Evolutionary conservation across 2,329 filamentous ascomycete genomes (phyloP).

Genomic region (Pestalotiopsis sp.): DNA sequence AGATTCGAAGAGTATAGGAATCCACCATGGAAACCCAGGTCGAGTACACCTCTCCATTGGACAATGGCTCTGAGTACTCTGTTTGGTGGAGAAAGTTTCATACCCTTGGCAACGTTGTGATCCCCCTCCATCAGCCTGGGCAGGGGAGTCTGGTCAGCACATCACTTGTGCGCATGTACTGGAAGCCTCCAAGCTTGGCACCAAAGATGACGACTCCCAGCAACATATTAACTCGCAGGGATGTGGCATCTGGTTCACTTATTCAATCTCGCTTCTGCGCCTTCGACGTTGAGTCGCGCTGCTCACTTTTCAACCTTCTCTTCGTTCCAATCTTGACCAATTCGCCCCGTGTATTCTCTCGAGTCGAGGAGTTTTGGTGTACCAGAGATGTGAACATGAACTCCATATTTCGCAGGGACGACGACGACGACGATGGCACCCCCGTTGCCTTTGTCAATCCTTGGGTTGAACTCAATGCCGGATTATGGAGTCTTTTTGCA

Average conservation of each 20-base stretch:
- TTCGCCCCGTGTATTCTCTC: neutral
- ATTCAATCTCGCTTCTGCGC: constrained; percentile 7
- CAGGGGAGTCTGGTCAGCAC: neutral
- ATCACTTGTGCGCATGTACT: neutral
- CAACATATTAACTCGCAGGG: constrained; percentile 7
- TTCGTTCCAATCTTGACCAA: neutral
- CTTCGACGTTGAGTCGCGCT: neutral
- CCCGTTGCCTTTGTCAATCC: constrained; percentile 6
- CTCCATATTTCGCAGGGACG: constrained; percentile 5
- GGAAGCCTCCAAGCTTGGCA: constrained; percentile 4
- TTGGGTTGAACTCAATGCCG: constrained; percentile 10
- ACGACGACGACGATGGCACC: constrained; percentile 4
- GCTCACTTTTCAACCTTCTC: neutral
- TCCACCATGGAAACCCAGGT: neutral
- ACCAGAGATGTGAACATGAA: constrained; percentile 12
- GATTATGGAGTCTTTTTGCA: constrained; percentile 33
- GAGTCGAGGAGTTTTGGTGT: constrained; percentile 1
- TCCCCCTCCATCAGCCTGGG: constrained; percentile 1
- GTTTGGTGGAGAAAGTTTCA: constrained; percentile 14
- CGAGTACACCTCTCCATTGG: neutral
- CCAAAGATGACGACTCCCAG: constrained; percentile 7
- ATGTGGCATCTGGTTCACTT: neutral
- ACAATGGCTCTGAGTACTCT: constrained; percentile 1
- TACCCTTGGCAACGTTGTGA: constrained; percentile 1
- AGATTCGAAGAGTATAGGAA: neutral